These are phyloP conservation scores for Pleurotus tuber-regium DNA, from an alignment of 768 basidiomycete species.

Conservation along the genomic window DNA sequence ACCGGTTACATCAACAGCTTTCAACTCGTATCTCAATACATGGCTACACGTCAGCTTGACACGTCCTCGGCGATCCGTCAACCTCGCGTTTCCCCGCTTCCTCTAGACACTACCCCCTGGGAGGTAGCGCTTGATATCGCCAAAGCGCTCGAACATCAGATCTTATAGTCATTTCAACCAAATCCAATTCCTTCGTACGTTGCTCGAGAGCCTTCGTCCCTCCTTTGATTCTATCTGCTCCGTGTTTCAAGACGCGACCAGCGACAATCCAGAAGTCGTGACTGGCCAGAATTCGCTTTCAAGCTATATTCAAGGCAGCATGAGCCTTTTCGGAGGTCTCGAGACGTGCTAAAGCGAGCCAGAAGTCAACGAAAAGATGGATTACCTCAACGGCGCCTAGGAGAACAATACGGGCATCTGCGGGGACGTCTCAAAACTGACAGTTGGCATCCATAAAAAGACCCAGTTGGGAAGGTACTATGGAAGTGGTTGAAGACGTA, in stretches of 20 bases:
- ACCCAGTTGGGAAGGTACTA: constrained; percentile 98
- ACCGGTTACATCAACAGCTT: not conserved
- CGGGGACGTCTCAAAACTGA: constrained; percentile 90
- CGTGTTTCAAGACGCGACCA: constrained; percentile 88
- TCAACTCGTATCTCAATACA: constrained; percentile 92
- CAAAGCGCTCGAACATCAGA: constrained; percentile 76
- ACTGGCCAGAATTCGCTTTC: constrained; percentile 89
- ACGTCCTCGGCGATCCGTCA: constrained; percentile 82
- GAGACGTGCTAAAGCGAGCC: constrained; percentile 96
- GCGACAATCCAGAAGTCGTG: constrained; percentile 99
- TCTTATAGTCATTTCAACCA: constrained; percentile 89
- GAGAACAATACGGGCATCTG: constrained; percentile 92
- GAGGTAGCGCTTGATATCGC: constrained; percentile 81
- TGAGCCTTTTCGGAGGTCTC: constrained; percentile 92
- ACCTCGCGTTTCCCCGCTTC: constrained; percentile 91
- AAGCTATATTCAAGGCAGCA: constrained; percentile 92
- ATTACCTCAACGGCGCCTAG: constrained; percentile 96
- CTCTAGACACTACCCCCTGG: constrained; percentile 93
- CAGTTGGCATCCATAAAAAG: constrained; percentile 95
- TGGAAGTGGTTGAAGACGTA: constrained; percentile 65
- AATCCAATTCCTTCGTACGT: constrained; percentile 60
- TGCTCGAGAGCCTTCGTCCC: constrained; percentile 48
- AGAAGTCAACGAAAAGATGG: constrained; percentile 92
- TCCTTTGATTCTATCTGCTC: constrained; percentile 38
- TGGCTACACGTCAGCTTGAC: constrained; percentile 93